phyloP scores from a whole-genome alignment of 2,329 filamentous ascomycete species.

The Aspergillus pseudoterreus region DNA sequence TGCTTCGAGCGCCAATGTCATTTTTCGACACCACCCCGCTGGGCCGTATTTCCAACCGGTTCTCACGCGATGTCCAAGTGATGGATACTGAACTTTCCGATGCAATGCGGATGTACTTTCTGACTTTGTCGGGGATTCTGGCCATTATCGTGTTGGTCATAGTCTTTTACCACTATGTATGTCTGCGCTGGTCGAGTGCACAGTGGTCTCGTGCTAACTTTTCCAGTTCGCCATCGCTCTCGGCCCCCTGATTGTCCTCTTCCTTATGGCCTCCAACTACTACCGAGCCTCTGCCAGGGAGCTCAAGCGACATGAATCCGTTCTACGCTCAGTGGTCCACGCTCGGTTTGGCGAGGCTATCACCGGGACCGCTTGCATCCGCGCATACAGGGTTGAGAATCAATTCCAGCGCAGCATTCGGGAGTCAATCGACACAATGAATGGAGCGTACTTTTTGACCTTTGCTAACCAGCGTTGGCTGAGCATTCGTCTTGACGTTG shows the following conservation, averaged over 20 bases:
- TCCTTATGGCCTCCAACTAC: conserved; percentile 78
- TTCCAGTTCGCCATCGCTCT: conserved; percentile 64
- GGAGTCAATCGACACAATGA: conserved; percentile 80
- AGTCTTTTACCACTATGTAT: conserved; percentile 79
- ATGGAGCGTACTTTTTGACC: conserved; percentile 89
- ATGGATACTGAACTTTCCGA: conserved; percentile 94
- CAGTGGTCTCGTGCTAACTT: conserved; percentile 1
- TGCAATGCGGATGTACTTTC: conserved; percentile 85
- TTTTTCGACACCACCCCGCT: conserved; percentile 98
- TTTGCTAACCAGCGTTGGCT: conserved; percentile 96
- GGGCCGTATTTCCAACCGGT: conserved; percentile 92
- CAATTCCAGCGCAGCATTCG: conserved; percentile 70
- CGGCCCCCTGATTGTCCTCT: conserved; percentile 67
- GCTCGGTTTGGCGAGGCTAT: conserved; percentile 89
- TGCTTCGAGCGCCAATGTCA: conserved; percentile 68
- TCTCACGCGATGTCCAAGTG: conserved; percentile 90
- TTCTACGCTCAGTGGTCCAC: conserved; percentile 83
- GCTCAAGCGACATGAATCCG: conserved; percentile 88
- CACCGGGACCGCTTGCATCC: conserved; percentile 70
- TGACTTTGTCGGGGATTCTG: conserved; percentile 77
- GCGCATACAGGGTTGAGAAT: conserved; percentile 78
- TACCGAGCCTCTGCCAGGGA: conserved; percentile 89
- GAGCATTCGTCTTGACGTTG: conserved; percentile 75
- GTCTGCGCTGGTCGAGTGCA: conserved; percentile 9
- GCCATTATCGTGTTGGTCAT: conserved; percentile 88